phyloP scores from a whole-genome alignment of 164 flowering plant species.

The Tetracentron sinense region DNA sequence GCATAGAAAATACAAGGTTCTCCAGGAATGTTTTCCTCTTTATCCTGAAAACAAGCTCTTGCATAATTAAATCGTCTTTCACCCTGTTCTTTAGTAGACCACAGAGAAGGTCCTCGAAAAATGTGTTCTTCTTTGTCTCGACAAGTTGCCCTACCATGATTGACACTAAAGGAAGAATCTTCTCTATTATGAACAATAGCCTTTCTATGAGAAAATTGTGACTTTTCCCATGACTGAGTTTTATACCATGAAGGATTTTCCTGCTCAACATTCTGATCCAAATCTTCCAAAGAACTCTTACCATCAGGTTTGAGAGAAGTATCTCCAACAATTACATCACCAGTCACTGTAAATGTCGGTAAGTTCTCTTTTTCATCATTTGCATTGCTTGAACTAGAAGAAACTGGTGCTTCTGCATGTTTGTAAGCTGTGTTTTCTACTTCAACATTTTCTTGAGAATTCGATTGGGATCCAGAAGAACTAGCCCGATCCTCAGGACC shows the following conservation, averaged over 20 bases:
- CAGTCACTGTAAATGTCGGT: conserved; percentile 14
- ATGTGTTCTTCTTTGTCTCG: background rate
- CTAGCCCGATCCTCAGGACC: conserved; percentile 26
- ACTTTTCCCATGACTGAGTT: background rate
- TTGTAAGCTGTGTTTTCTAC: conserved; percentile 17
- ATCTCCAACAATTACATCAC: conserved; percentile 1
- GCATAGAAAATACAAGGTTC: conserved; percentile 14
- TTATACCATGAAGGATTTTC: conserved; percentile 3
- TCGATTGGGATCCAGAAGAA: conserved; percentile 29
- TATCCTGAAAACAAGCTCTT: conserved; percentile 9
- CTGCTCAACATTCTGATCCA: conserved; percentile 1
- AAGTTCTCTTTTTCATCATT: conserved; percentile 15
- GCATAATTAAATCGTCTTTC: background rate
- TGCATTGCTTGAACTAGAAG: conserved; percentile 23
- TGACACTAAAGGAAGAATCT: conserved; percentile 4
- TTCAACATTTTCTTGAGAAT: conserved; percentile 19
- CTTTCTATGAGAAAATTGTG: background rate
- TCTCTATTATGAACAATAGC: background rate
- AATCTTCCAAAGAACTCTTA: conserved; percentile 1
- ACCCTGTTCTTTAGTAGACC: no score
- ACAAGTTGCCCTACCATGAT: background rate
- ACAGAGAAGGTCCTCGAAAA: background rate
- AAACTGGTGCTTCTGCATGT: conserved; percentile 15
- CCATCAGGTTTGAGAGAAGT: conserved; percentile 9
- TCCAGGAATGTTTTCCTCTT: conserved; percentile 4